Evolutionary conservation across 2,329 filamentous ascomycete genomes (phyloP), one percentile per base, ranked within the genome.

Genomic region (Botrytis fabae): DNA sequence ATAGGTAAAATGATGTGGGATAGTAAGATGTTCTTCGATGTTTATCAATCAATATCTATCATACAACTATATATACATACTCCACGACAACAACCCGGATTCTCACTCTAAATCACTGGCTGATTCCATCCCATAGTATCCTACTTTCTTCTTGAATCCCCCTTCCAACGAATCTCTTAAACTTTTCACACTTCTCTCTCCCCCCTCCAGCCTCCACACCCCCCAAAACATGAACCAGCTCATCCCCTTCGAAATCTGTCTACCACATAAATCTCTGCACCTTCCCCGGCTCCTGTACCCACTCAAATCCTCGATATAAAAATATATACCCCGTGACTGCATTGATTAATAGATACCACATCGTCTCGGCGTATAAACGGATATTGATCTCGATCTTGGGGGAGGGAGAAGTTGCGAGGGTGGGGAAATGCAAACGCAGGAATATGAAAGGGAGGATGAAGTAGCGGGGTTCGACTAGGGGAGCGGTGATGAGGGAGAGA

Each of bases 401-500:
- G 14, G 32, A 22, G 32, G 35, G 8, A 35, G 25, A 18, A 54
- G 14, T 35, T 20, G 38, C 92, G 1, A 96, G 85, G 65, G 86
- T 82, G 0, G 93, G 93, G 0, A 97, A 83, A 78, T 97, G 88
- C 12, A 98, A 83, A 0, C 96, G 88, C 93, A 95, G 98, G 78
- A 98, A 90, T 14, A 98, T 88, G 94, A 94, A 99, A 0, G 95
- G 95, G 20, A 98, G 86, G 80, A 99, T 97, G 82, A 97, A 97
- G 82, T 99, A 99, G 22, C 96, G 89, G 22, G 96, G 96, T 81
- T 99, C 96, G 16, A 99, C 95, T 0, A 99, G 87, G 0, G 96
- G 95, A 0, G 96, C 95, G 0, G 94, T 96, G 71, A 97, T 84
- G 20, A 99, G 87, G 0, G 93, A 95, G 5, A 97, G 85, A 0